These are phyloP conservation scores for Lepidium didymum DNA, from an alignment of 345 rosid genomes.

Conservation along the genomic window DNA sequence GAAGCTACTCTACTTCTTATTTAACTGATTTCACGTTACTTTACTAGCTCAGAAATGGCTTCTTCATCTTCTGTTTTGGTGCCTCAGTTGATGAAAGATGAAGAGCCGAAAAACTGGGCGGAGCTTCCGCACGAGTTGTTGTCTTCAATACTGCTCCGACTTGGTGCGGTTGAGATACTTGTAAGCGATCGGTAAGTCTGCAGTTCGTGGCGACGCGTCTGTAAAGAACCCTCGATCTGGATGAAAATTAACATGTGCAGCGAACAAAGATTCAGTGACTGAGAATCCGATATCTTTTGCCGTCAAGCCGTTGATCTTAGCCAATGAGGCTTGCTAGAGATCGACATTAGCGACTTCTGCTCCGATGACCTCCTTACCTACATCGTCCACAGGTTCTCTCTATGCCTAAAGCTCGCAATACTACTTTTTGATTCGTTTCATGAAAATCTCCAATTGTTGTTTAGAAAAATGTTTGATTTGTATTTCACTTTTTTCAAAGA, in stretches of 20 bases:
- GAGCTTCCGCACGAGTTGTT: constrained; percentile 46
- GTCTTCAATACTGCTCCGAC: constrained; percentile 30
- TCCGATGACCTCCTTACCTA: constrained; percentile 35
- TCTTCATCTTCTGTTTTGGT: neutral
- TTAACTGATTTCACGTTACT: neutral
- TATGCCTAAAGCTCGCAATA: neutral
- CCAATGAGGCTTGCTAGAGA: constrained; percentile 34
- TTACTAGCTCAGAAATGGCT: neutral
- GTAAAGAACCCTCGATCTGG: constrained; percentile 49
- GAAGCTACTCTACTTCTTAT: neutral
- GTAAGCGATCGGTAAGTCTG: constrained; percentile 41
- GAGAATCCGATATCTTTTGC: too few species aligned
- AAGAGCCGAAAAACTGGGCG: constrained; percentile 32
- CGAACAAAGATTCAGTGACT: too few species aligned
- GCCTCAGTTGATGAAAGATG: neutral
- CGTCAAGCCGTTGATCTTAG: constrained; percentile 49
- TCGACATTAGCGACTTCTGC: constrained; percentile 32
- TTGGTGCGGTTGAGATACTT: constrained; percentile 33
- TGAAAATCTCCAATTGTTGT: neutral
- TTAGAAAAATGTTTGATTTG: neutral
- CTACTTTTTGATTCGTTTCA: neutral
- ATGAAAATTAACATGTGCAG: constrained; percentile 38
- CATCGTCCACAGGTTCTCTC: constrained; percentile 34
- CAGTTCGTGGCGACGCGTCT: constrained; percentile 43
- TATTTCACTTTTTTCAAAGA: too few species aligned